Conservation (phyloP, 257 asterid genomes). For the Solanum appendiculatum region DNA sequence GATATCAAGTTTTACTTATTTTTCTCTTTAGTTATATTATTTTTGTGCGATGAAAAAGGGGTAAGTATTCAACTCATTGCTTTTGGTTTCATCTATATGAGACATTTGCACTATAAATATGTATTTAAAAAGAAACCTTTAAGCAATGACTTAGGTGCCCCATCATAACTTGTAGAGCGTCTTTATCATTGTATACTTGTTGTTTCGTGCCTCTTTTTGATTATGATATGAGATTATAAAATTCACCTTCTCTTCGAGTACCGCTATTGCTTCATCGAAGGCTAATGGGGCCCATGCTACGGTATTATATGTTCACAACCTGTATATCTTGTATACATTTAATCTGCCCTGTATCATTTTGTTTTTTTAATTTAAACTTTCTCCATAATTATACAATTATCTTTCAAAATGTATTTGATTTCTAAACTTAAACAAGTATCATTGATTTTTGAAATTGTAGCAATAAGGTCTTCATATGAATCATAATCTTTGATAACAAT, state of each 20-base stretch:
- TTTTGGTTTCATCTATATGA: too few relatives aligned
- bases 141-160: neutral
- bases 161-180: neutral
- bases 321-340: neutral
- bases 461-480: neutral
- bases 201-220: neutral
- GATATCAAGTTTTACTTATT: too few relatives aligned
- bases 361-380: too few relatives aligned
- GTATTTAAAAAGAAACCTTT: neutral
- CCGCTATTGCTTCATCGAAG: neutral
- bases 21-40: too few relatives aligned
- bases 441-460: neutral
- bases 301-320: neutral
- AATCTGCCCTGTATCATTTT: neutral
- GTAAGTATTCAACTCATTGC: too few relatives aligned
- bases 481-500: too few relatives aligned
- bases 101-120: too few relatives aligned
- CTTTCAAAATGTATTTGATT: neutral
- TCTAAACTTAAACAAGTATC: too few relatives aligned
- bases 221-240: too few relatives aligned
- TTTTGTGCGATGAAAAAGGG: too few relatives aligned
- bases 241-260: neutral
- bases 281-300: neutral
- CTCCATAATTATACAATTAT: neutral
- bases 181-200: neutral